Evolutionary conservation across 257 asterid genomes (phyloP).

Genomic region (Voacanga thouarsii): DNA sequence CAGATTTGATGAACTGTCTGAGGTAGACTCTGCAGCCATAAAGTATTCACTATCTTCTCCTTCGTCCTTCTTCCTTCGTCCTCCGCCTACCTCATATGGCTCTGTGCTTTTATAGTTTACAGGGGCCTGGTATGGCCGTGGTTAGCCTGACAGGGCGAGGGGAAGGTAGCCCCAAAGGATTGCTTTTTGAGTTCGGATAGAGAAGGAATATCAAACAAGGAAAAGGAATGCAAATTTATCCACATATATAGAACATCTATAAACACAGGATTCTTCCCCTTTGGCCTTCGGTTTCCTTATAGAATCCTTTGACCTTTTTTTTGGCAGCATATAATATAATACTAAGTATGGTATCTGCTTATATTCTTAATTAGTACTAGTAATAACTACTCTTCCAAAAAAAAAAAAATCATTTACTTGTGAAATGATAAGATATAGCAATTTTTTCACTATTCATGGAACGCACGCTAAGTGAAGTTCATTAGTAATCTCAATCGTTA

Average conservation of each 20-base stretch:
- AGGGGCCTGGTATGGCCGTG: background rate
- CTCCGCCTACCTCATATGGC: background rate
- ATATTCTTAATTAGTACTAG: too few relatives aligned
- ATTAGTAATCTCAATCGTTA: too few relatives aligned
- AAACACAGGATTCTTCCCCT: background rate
- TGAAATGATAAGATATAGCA: too few relatives aligned
- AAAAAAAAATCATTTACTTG: too few relatives aligned
- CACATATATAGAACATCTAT: background rate
- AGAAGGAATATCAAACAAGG: background rate
- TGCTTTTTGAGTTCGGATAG: too few relatives aligned
- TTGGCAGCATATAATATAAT: background rate
- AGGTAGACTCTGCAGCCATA: conserved; percentile 41
- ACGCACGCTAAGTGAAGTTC: too few relatives aligned
- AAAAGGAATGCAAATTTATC: background rate
- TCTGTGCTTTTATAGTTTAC: background rate
- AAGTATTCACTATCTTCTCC: too few relatives aligned
- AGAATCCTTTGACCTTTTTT: background rate
- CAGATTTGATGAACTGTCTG: conserved; percentile 43
- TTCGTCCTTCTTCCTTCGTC: background rate
- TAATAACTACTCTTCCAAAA: too few relatives aligned
- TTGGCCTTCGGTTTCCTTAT: background rate
- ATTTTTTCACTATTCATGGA: too few relatives aligned
- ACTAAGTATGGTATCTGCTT: too few relatives aligned
- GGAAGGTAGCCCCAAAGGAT: background rate
- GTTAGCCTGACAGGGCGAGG: background rate